A percentile compares a stretch with the other conserved stretches of the same genome.
phyloP scores from a whole-genome alignment of 345 rosid species.

The Aethionema arabicum region DNA sequence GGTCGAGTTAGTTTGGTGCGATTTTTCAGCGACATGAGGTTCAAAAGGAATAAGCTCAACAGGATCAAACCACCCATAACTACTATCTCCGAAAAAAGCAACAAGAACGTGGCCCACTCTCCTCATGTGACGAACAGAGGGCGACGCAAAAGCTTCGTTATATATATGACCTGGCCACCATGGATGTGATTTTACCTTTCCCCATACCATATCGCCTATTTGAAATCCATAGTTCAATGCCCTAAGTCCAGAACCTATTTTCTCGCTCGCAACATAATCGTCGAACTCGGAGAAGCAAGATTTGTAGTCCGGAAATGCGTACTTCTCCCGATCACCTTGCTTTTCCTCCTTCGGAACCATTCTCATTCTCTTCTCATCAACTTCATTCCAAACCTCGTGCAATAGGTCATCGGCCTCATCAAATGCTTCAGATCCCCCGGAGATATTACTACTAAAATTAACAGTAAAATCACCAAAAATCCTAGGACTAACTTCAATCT shows the following conservation, averaged over 20 bases:
- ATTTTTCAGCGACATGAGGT: slow-evolving; percentile 56
- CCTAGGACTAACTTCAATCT: background rate
- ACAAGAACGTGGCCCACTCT: slow-evolving; percentile 72
- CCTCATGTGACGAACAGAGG: slow-evolving; percentile 68
- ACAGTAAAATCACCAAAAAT: too few relatives aligned
- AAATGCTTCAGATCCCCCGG: too few relatives aligned
- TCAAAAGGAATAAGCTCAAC: slow-evolving; percentile 80
- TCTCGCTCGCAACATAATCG: slow-evolving; percentile 71
- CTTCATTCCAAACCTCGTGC: slow-evolving; percentile 8
- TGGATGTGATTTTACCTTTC: slow-evolving; percentile 91
- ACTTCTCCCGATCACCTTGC: slow-evolving; percentile 12
- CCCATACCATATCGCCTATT: slow-evolving; percentile 95
- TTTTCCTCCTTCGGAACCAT: slow-evolving; percentile 10
- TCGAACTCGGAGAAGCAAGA: slow-evolving; percentile 68
- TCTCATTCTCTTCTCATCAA: slow-evolving; percentile 7
- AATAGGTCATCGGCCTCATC: slow-evolving; percentile 25
- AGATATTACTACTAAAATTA: too few relatives aligned
- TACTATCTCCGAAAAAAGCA: slow-evolving; percentile 91
- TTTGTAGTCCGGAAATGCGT: slow-evolving; percentile 33
- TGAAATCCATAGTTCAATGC: slow-evolving; percentile 68
- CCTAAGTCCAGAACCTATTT: slow-evolving; percentile 46
- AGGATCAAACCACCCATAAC: slow-evolving; percentile 95
- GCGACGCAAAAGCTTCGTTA: slow-evolving; percentile 65
- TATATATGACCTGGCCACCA: slow-evolving; percentile 98
- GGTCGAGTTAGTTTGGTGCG: slow-evolving; percentile 54